These are phyloP conservation scores for Salix purpurea DNA, from an alignment of 345 rosid species.

Conservation along the genomic window DNA sequence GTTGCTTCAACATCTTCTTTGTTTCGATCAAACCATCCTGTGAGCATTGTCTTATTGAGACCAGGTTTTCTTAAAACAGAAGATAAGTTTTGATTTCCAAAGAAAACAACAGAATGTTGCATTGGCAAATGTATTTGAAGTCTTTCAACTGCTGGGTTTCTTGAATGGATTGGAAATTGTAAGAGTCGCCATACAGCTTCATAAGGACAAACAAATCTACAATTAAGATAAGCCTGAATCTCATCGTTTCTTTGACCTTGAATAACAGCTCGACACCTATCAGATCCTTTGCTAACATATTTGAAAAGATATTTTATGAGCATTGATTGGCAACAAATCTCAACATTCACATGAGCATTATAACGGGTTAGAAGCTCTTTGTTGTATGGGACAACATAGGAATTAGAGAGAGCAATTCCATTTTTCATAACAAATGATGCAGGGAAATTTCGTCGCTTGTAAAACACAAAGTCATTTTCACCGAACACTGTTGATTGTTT, in stretches of 20 bases:
- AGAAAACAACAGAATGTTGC: not conserved
- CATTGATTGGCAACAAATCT: not conserved
- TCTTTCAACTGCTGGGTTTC: not conserved
- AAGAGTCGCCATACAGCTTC: not conserved
- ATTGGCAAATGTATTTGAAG: not conserved
- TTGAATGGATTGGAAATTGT: not conserved
- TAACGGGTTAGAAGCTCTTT: not conserved
- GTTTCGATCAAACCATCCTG: not conserved
- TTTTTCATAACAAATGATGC: not conserved
- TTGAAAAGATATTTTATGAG: no score
- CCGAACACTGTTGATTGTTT: accelerated
- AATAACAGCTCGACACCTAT: not conserved
- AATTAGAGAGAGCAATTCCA: not conserved
- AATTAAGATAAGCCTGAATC: not conserved
- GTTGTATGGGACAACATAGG: not conserved
- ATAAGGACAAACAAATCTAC: not conserved
- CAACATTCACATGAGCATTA: constrained; percentile 7
- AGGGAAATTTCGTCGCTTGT: not conserved
- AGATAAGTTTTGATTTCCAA: not conserved
- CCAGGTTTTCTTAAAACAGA: not conserved
- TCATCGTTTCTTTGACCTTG: not conserved
- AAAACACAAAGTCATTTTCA: not conserved
- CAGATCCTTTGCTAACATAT: not conserved
- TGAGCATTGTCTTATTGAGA: not conserved
- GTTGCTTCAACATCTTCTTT: not conserved